Evolutionary conservation across 1,284 basidiomycete species (phyloP).

Genomic region (Ustilago vetiveriae): DNA sequence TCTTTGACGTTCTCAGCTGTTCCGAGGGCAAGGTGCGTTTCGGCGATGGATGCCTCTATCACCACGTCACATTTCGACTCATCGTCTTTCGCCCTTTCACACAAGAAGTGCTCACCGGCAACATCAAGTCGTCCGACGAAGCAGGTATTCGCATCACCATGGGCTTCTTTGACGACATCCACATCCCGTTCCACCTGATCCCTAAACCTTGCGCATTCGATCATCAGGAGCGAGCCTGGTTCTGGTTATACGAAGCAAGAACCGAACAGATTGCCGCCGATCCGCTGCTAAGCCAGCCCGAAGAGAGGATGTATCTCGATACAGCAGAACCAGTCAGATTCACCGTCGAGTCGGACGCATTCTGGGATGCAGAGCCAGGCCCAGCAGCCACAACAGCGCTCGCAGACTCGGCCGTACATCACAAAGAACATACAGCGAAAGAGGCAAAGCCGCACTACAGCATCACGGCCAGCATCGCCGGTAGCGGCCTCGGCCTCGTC

Average conservation of each 20-base stretch:
- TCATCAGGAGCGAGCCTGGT: slow-evolving; percentile 67
- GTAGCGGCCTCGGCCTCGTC: slow-evolving; percentile 81
- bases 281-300: slow-evolving; percentile 55
- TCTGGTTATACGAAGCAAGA: slow-evolving; percentile 68
- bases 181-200: slow-evolving; percentile 76
- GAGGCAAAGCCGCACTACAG: slow-evolving; percentile 43
- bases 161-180: slow-evolving; percentile 94
- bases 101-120: slow-evolving; percentile 88
- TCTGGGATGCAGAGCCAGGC: slow-evolving; percentile 89
- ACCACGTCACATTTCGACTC: slow-evolving; percentile 90
- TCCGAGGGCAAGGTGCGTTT: slow-evolving; percentile 92
- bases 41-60: slow-evolving; percentile 93
- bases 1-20: slow-evolving; percentile 85
- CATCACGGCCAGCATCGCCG: slow-evolving; percentile 75
- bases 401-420: slow-evolving; percentile 13
- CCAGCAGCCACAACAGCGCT: slow-evolving; percentile 68
- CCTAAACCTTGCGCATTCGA: slow-evolving; percentile 78
- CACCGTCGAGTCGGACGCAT: slow-evolving; percentile 85
- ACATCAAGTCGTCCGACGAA: slow-evolving; percentile 78
- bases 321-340: slow-evolving; percentile 84
- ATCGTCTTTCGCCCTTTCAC: slow-evolving; percentile 90
- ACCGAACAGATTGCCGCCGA: slow-evolving; percentile 55
- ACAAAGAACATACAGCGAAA: slow-evolving; percentile 31
- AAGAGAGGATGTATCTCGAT: slow-evolving; percentile 86
- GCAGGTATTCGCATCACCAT: slow-evolving; percentile 76